Conservation (phyloP, 2,329 filamentous ascomycete species). For the Aspergillus hiratsukae region DNA sequence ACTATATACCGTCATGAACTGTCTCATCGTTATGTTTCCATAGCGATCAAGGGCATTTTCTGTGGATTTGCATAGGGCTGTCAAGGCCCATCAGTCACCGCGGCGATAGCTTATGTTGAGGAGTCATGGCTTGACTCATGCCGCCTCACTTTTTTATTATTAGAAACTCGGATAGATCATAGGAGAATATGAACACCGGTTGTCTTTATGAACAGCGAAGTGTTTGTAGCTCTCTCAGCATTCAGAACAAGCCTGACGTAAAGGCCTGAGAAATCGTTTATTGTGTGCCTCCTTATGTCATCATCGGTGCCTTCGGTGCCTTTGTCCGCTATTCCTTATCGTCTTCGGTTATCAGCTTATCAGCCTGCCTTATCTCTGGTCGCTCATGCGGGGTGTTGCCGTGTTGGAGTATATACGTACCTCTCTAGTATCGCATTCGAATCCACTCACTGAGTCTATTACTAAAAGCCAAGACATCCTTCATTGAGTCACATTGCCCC, state of each 20-base stretch:
- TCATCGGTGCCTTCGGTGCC: not conserved
- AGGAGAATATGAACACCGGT: not conserved
- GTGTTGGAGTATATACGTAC: not conserved
- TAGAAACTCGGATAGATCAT: not conserved
- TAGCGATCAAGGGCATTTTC: not conserved
- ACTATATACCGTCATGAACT: not conserved
- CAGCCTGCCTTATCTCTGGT: not conserved
- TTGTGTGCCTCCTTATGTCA: not conserved
- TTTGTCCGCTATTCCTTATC: not conserved
- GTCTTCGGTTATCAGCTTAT: not conserved
- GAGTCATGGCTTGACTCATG: constrained; percentile 9
- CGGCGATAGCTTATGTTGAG: not conserved
- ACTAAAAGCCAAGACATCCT: not conserved
- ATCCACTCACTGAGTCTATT: not conserved
- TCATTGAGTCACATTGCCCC: not conserved
- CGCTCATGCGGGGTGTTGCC: not conserved
- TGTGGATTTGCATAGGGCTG: not conserved
- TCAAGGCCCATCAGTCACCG: constrained; percentile 1
- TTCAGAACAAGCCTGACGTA: not conserved
- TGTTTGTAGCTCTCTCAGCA: not conserved
- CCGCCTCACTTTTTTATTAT: not conserved
- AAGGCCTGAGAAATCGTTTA: not conserved
- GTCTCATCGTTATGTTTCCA: not conserved
- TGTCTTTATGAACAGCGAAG: not conserved
- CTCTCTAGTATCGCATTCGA: not conserved